A percentile compares a stretch with the other conserved stretches of the same genome.
These are phyloP conservation scores for Suhomyces kilbournensis DNA, from an alignment of 805 yeast species.

Conservation along the genomic window DNA sequence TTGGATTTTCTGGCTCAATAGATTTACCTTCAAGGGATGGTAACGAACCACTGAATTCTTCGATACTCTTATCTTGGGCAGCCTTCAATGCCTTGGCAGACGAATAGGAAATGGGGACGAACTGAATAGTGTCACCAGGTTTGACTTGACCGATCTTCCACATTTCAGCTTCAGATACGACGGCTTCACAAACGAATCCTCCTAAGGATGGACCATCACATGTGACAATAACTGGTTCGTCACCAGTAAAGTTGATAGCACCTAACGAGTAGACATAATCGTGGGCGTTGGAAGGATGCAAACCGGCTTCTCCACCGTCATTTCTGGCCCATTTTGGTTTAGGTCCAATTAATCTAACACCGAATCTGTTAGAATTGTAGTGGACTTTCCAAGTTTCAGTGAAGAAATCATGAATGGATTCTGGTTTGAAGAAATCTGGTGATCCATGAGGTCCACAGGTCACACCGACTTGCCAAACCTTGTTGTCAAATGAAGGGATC, in stretches of 20 bases:
- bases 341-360: constrained; percentile 92
- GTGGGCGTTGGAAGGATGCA: constrained; percentile 98
- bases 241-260: constrained; percentile 97
- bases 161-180: constrained; percentile 92
- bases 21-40: constrained; percentile 26
- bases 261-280: constrained; percentile 96
- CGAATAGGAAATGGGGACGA: constrained; percentile 71
- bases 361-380: constrained; percentile 95
- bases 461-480: constrained; percentile 82
- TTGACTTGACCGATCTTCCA: constrained; percentile 98
- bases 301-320: constrained; percentile 97
- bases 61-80: constrained; percentile 57
- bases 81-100: constrained; percentile 63
- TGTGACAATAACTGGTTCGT: constrained; percentile 94
- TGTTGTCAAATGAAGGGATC: constrained; percentile 51
- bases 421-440: constrained; percentile 86
- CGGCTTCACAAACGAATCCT: constrained; percentile 96
- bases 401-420: constrained; percentile 74
- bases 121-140: constrained; percentile 84
- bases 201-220: constrained; percentile 98
- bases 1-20: constrained; percentile 60
- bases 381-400: constrained; percentile 86
- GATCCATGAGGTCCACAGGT: constrained; percentile 98
- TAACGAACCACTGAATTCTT: constrained; percentile 42
- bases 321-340: constrained; percentile 95